Evolutionary conservation across 495 filamentous ascomycete species (phyloP).

Genomic region (Cladorrhinum samala): DNA sequence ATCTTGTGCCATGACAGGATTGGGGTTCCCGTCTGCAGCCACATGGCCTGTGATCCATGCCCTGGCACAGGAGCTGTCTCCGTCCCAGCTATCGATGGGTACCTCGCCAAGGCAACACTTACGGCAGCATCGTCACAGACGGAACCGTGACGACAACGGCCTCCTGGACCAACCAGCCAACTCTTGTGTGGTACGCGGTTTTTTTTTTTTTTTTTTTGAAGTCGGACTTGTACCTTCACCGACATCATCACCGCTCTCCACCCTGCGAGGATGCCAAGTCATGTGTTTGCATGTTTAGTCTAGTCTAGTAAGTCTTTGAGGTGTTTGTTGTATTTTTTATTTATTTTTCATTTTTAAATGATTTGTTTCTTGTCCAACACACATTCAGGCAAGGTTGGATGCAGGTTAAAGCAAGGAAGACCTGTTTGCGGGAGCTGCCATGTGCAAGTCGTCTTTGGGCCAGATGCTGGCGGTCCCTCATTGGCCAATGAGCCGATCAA

Average conservation of each 20-base stretch:
- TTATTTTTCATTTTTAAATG: neutral
- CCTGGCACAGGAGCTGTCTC: neutral
- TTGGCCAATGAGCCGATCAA: neutral
- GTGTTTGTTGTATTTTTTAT: neutral
- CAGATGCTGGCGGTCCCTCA: neutral
- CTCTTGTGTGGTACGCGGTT: neutral
- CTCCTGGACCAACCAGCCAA: neutral
- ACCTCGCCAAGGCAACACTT: too few relatives aligned
- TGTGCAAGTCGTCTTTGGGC: neutral
- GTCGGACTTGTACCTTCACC: neutral
- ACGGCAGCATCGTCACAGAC: too few relatives aligned
- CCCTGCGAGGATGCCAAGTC: neutral
- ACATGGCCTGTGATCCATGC: neutral
- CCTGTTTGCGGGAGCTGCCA: neutral
- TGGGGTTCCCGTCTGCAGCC: neutral
- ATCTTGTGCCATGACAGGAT: neutral
- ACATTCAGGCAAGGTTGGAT: neutral
- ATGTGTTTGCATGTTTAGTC: neutral
- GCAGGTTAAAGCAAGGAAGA: neutral
- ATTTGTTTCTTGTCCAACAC: neutral
- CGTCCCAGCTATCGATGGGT: too few relatives aligned
- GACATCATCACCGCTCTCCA: neutral
- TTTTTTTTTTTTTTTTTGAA: neutral
- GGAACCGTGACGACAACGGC: too few relatives aligned
- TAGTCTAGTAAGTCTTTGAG: neutral